phyloP scores from a whole-genome alignment of 768 basidiomycete genomes.

The Obba rivulosa region DNA sequence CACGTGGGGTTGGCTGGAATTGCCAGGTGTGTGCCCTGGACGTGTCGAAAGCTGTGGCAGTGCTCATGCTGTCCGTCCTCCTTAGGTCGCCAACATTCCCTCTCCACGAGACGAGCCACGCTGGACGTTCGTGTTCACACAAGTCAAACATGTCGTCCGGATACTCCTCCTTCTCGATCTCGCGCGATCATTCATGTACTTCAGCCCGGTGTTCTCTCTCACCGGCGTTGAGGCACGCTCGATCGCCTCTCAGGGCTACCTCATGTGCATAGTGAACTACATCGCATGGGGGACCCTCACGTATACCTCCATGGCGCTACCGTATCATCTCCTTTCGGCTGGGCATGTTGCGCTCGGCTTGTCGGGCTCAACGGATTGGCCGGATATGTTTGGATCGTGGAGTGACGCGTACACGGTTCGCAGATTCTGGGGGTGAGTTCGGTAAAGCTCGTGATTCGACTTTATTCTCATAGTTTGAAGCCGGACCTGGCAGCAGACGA shows the following conservation, averaged over 20 bases:
- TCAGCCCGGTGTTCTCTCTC: slow-evolving; percentile 4
- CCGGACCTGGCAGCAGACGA: slow-evolving; percentile 15
- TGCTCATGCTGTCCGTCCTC: not conserved
- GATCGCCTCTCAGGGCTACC: not conserved
- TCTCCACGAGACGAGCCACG: slow-evolving; percentile 3
- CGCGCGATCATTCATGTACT: not conserved
- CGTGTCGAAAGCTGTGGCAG: not conserved
- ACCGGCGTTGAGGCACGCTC: not conserved
- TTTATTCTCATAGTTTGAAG: not conserved
- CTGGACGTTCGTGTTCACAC: slow-evolving; percentile 2
- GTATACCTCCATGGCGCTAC: slow-evolving; percentile 2
- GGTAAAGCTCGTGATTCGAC: not conserved
- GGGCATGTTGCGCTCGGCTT: slow-evolving; percentile 7
- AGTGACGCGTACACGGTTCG: slow-evolving; percentile 16
- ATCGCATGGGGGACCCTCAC: not conserved
- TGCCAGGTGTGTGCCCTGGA: slow-evolving; percentile 9
- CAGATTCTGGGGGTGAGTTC: slow-evolving; percentile 16
- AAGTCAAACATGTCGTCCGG: slow-evolving; percentile 2
- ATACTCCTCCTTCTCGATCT: not conserved
- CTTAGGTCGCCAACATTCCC: slow-evolving; percentile 11
- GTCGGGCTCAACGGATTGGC: slow-evolving; percentile 9
- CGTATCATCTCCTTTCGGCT: slow-evolving; percentile 1
- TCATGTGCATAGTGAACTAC: slow-evolving; percentile 1
- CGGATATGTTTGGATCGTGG: slow-evolving; percentile 13
- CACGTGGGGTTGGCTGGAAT: slow-evolving; percentile 15